Evolutionary conservation across 495 filamentous ascomycete genomes (phyloP), one percentile per base, ranked within the genome.

Genomic region (Daldinia loculata): DNA sequence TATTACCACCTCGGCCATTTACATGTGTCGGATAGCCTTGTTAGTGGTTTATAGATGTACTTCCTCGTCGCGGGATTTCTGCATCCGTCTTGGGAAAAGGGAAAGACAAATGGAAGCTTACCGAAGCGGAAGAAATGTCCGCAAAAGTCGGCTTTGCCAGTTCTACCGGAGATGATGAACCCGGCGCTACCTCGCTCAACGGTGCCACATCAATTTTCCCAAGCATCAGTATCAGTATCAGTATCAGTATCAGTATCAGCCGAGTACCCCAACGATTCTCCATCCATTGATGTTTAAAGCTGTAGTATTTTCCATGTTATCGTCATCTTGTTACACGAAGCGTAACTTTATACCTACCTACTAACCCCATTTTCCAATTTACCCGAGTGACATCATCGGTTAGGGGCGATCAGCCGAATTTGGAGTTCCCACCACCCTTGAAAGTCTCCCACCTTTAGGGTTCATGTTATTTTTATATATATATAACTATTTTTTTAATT

Each of bases 81-180:
- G 34, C 56, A 61, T 72, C 70, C 65, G 70, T 66, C 65, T 38
- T 66, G 29, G 48, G 58, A 68, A 48, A 60, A 61, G 36, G 15
- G 30, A 43, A 58, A 62, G 53, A 51, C 7, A 36, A 51, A 22
- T 32, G 52, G 43, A 71, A 71, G 39, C 19, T 57, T 30, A 39
- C 34, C 48, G 48, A 38, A 36, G 38, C 57, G 48, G 32, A 51
- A 67, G 53, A 24, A 45, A 56, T 38, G 30, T 5, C 15, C 15
- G 27, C n/a, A 51, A 36, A 38, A 17, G 38, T 29, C 26, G 29
- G 38, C 50, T n/a, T 63, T 55, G 19, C 45, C 7, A 36, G 39
- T 61, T 48, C 60, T 62, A 12, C 58, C 39, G 45, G 56, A 59
- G 53, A 66, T 41, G 19, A 57, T 26, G 32, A 26, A 22, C 9